Evolutionary conservation across 176 grass and related monocot genomes (phyloP), one percentile per base, ranked within the genome.

Genomic region (maize (Zea mays)): DNA sequence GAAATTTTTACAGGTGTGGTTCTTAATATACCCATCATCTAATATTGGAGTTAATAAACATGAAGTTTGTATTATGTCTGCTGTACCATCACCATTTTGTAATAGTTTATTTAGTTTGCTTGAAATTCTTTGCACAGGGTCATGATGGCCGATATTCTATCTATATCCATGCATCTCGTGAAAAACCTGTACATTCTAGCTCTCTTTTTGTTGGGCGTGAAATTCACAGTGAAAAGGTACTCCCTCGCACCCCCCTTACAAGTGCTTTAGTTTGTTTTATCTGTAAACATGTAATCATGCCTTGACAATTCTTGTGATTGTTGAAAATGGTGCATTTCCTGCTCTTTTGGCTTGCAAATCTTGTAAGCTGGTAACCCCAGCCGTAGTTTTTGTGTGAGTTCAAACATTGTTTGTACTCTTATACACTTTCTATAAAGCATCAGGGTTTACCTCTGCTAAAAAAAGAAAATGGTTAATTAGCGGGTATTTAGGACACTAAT

Each of bases 181-280:
- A 92, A 71, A 92, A 85, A 69, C 89, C 91, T 69, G 83, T 80
- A 64, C 95, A 90, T 88, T 82, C 60, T 74, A 99, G 96, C 85
- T 83, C 92, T 61, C 49, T 98, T 51, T 98, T 98, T 88, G 76
- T 86, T 83, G 89, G 77, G 48, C 81, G 82, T 81, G 95, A 98
- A 43, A 92, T 98, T 92, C 95, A 2, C 50, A 92, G 95, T 88
- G 95, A 88, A 44, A 98, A 92, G 95, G 95, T 98, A 86, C 60
- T 74, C 54, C 27, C 27, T 76, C 87, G 66, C 52, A 37, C 64
- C n/a, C 27, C 27, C 27, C 27, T 27, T 27, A 27, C 27, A 27
- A 27, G 27, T 27, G 27, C 27, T 27, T 27, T 27, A 27, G 27
- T 27, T 27, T 27, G 27, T 27, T 27, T 27, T 27, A 27, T 27